Base-by-base conservation (phyloP, 202 grass and related monocot genomes). In the Musa balbisiana region DNA sequence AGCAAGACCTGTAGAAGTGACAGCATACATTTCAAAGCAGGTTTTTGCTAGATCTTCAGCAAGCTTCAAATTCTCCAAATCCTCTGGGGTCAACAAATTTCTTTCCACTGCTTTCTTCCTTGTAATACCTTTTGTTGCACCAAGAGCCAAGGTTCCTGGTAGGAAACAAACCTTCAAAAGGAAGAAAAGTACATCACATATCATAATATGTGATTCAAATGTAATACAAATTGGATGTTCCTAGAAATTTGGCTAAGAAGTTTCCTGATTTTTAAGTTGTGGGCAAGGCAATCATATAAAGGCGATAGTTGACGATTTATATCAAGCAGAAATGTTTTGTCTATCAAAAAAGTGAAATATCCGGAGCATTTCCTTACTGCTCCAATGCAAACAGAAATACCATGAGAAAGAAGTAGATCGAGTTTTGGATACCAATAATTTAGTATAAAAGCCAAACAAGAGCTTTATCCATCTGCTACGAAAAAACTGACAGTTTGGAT, bases 41-140 rank as follows among this genome's bases (percentile, higher is more conserved):
- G 94, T 93, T 85, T 98, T 98, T 59, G 87, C 85, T 23, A 98
- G 75, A 86, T 98, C 88, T 91, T 98, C 94, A 75, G 94, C 94
- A 73, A 98, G 87, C 81, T 92, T 88, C 24, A 98, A 81, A 85
- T 98, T 98, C 89, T 98, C 88, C 19, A 76, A 79, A 77, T 98
- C 94, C 73, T 98, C 94, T 3, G 77, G 27, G 72, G 84, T 89
- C 74, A 93, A 70, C 62, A 87, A 87, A 56, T 88, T 89, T 81
- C 60, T 84, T 80, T 93, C 88, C 56, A 84, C 72, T 71, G 94
- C 94, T 68, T 88, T 89, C 72, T 87, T 89, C 82, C 87, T 98
- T 72, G 94, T 89, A 53, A 89, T 81, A 86, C 94, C 94, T 83
- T 89, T 98, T 72, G 94, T 98, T 76, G 94, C 88, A 79, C 94